A percentile compares a stretch with the other conserved stretches of the same genome.
Evolutionary conservation across 2,329 filamentous ascomycete species (phyloP).

Genomic region (Colletotrichum magnum): DNA sequence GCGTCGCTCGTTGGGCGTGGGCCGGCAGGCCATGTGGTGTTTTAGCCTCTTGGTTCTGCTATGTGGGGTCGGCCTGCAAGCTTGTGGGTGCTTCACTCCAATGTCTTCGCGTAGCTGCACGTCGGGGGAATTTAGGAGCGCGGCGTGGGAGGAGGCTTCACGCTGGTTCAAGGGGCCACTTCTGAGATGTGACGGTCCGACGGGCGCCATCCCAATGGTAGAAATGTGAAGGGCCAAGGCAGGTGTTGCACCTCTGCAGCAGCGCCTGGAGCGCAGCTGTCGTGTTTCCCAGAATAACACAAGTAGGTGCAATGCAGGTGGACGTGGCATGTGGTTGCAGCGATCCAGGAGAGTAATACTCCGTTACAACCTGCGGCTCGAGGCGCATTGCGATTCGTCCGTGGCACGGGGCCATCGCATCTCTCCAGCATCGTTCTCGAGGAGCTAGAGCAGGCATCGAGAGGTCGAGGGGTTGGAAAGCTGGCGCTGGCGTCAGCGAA

Average conservation of each 20-base stretch:
- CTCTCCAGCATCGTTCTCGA: slow-evolving; percentile 16
- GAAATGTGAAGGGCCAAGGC: neutral
- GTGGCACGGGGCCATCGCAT: slow-evolving; percentile 29
- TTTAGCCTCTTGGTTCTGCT: slow-evolving; percentile 36
- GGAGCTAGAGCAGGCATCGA: slow-evolving; percentile 15
- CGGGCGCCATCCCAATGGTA: neutral
- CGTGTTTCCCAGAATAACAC: slow-evolving; percentile 31
- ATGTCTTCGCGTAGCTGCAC: slow-evolving; percentile 23
- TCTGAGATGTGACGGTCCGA: slow-evolving; percentile 20
- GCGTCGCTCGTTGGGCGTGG: slow-evolving; percentile 2
- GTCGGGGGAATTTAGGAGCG: slow-evolving; percentile 16
- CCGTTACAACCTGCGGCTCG: slow-evolving; percentile 23
- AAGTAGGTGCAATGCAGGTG: slow-evolving; percentile 26
- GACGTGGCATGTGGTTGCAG: slow-evolving; percentile 40
- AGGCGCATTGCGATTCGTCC: slow-evolving; percentile 29
- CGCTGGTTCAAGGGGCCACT: neutral
- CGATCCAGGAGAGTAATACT: slow-evolving; percentile 23
- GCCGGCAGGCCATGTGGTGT: slow-evolving; percentile 33
- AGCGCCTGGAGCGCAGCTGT: slow-evolving; percentile 11
- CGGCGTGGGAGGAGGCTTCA: slow-evolving; percentile 1
- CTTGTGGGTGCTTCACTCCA: slow-evolving; percentile 5
- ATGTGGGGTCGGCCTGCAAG: slow-evolving; percentile 28
- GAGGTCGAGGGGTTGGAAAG: slow-evolving; percentile 7
- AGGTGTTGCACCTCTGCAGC: neutral
- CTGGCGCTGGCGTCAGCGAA: neutral